Conservation (phyloP, 1,139 yeast species). For the Suhomyces kunorum region DNA sequence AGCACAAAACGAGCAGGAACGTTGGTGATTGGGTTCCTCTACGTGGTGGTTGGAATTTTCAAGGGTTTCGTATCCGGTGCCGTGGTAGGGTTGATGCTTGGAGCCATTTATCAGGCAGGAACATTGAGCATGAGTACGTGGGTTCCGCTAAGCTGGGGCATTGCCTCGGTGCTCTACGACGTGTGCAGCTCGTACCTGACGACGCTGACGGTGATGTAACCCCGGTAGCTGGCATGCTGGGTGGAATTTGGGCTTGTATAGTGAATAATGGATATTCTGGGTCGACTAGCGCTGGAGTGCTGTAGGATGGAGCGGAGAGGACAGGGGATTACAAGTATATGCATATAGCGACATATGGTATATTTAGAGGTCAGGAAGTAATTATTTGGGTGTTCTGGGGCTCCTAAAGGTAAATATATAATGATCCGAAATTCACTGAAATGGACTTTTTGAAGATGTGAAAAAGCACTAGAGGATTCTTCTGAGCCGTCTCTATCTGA, state of each 20-base stretch:
- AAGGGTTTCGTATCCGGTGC: slow-evolving; percentile 76
- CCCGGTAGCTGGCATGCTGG: neutral
- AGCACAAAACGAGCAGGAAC: slow-evolving; percentile 17
- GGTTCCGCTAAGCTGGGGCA: slow-evolving; percentile 85
- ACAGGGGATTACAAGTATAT: too few species aligned
- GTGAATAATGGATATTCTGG: neutral
- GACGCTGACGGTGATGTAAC: slow-evolving; percentile 35
- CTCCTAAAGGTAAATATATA: too few species aligned
- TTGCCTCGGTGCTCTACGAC: slow-evolving; percentile 65
- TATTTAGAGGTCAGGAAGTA: too few species aligned
- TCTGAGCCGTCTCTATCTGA: too few species aligned
- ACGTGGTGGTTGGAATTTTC: slow-evolving; percentile 53
- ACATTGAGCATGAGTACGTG: slow-evolving; percentile 85
- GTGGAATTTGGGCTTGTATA: neutral
- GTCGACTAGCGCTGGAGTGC: too few species aligned
- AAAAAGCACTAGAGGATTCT: too few species aligned
- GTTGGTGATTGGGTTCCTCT: slow-evolving; percentile 46
- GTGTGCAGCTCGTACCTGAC: slow-evolving; percentile 62
- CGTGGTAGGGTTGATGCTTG: slow-evolving; percentile 62
- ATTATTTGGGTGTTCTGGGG: too few species aligned
- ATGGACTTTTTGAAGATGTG: too few species aligned
- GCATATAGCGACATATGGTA: too few species aligned
- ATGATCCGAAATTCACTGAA: too few species aligned
- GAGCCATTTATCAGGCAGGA: slow-evolving; percentile 75
- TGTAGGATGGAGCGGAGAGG: too few species aligned